These are phyloP conservation scores for Dothistroma septosporum DNA, from an alignment of 2,329 filamentous ascomycete species.

Conservation along the genomic window DNA sequence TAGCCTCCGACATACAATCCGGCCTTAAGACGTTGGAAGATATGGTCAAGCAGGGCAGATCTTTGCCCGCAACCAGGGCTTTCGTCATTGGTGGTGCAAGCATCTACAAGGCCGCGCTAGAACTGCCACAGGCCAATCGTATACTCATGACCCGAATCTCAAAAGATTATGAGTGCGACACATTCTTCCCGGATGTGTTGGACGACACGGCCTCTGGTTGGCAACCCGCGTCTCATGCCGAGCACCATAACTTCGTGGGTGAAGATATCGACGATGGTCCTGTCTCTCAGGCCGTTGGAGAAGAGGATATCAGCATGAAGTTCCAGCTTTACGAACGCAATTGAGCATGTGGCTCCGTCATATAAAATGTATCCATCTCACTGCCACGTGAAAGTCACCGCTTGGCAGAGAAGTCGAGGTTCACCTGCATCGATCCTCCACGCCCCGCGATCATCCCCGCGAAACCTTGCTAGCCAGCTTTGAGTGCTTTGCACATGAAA, in stretches of 20 bases:
- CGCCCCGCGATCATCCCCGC: conserved; percentile 8
- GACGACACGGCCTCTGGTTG: conserved; percentile 45
- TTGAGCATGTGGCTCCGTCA: background rate
- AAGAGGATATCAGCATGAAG: conserved; percentile 27
- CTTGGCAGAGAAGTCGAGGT: background rate
- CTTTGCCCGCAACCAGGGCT: conserved; percentile 50
- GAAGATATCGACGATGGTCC: conserved; percentile 56
- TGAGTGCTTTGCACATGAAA: conserved; percentile 12
- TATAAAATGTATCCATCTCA: background rate
- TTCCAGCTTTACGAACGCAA: conserved; percentile 32
- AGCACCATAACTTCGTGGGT: conserved; percentile 61
- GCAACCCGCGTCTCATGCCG: conserved; percentile 50
- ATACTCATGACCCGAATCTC: conserved; percentile 68
- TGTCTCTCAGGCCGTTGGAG: conserved; percentile 57
- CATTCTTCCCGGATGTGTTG: conserved; percentile 63
- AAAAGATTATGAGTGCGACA: conserved; percentile 71
- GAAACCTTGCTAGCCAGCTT: conserved; percentile 7
- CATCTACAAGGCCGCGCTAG: conserved; percentile 72
- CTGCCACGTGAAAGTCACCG: background rate
- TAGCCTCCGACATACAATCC: conserved; percentile 40
- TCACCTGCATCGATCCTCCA: background rate
- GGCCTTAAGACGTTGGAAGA: conserved; percentile 33
- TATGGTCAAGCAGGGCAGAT: conserved; percentile 24
- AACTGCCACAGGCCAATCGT: conserved; percentile 53
- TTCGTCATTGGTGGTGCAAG: conserved; percentile 90